Evolutionary conservation across 2,329 filamentous ascomycete genomes (phyloP).

Genomic region (Dactylellina parvicollis): DNA sequence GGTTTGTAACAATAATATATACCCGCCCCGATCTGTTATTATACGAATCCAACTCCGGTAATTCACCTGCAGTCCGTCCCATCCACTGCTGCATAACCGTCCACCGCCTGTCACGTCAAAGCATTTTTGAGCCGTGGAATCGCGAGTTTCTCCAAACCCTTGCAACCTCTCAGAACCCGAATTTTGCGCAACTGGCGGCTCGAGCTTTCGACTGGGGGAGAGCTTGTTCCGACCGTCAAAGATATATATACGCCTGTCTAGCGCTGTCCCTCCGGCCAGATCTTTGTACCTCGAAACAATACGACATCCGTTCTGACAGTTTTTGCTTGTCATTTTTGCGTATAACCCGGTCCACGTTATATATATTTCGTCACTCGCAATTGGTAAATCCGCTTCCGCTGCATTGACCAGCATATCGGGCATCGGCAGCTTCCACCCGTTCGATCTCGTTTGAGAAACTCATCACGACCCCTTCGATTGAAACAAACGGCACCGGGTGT

Average conservation of each 20-base stretch:
- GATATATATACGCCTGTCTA: constrained; percentile 35
- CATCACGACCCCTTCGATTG: constrained; percentile 37
- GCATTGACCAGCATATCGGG: constrained; percentile 16
- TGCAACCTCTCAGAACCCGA: constrained; percentile 18
- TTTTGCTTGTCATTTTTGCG: background rate
- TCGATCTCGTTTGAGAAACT: background rate
- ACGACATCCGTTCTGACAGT: background rate
- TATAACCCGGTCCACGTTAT: constrained; percentile 8
- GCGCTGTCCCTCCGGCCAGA: background rate
- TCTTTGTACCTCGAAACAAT: constrained; percentile 17
- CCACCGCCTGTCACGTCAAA: constrained; percentile 5
- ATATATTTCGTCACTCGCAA: constrained; percentile 29
- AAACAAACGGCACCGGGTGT: constrained; percentile 21
- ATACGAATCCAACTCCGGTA: constrained; percentile 24
- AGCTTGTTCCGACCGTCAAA: constrained; percentile 6
- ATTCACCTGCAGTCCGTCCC: constrained; percentile 31
- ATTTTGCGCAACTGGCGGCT: constrained; percentile 50
- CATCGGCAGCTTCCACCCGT: constrained; percentile 50
- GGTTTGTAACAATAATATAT: constrained; percentile 1
- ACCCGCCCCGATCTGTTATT: constrained; percentile 26
- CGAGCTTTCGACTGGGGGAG: constrained; percentile 14
- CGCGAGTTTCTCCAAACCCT: constrained; percentile 24
- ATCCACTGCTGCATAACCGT: constrained; percentile 15
- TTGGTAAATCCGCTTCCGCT: background rate
- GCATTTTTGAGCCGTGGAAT: constrained; percentile 36